Evolutionary conservation across 2,329 filamentous ascomycete genomes (phyloP), one percentile per base, ranked within the genome.

Genomic region (Neophaeococcomyces mojaviensis): DNA sequence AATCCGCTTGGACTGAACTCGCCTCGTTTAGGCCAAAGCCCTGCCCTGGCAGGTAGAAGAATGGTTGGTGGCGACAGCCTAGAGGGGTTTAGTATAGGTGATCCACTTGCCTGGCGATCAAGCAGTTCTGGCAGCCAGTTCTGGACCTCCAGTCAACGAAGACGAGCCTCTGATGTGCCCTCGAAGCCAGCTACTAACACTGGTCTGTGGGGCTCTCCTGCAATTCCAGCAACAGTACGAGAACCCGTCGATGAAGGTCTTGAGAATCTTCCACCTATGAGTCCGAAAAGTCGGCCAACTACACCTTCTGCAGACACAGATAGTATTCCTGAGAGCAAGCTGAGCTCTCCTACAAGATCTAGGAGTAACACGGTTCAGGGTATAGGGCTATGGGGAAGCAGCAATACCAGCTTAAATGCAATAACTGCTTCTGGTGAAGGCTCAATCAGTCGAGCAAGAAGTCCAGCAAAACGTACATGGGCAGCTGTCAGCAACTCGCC

Each of bases 1-100:
- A 65, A 65, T 40, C 61, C 61, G 34, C 39, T 59, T 12, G 53
- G 53, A 4, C 39, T 53, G 30, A 57, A 55, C 35, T 57, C 55
- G 18, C 55, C 55, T 16, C 46, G 53, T 34, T 47, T 55, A 6
- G 53, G 51, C 31, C 44, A 41, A 31, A 55, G 52, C 3, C 51
- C 55, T n/a, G 54, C 53, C 13, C 52, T 55, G 41, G 47, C 56
- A 33, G 50, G 47, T 35, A 49, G 51, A 39, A 50, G 55, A 24
- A 47, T 44, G 9, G 48, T 49, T 10, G 55, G 52, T 9, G 42
- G 49, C 4, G 52, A 55, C 38, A 53, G 53, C 9, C 50, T 53
- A 2, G 56, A 58, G 16, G 50, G 55, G 3, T 53, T 57, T 28
- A 49, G 28, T 38, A 34, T 57, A 31, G 56, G 55, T 18, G 55